phyloP scores from a whole-genome alignment of 2,329 filamentous ascomycete species.

The Colletotrichum filicis region DNA sequence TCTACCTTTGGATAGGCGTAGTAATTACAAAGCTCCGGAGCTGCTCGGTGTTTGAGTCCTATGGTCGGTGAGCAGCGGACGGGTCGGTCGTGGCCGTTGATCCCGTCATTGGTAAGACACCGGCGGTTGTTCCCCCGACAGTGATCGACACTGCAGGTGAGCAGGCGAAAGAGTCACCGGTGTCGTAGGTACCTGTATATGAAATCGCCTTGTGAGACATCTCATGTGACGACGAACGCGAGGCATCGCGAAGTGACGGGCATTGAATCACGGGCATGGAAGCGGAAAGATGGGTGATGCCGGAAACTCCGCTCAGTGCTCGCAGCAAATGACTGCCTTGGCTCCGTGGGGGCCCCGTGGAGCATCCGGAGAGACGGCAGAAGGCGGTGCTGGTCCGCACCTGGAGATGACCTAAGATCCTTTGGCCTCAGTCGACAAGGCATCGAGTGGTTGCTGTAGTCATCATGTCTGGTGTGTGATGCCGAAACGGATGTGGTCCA shows the following conservation, averaged over 20 bases:
- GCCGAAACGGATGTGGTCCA: background rate
- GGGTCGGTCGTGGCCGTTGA: background rate
- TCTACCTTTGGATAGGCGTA: background rate
- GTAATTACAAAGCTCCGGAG: background rate
- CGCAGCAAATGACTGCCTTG: background rate
- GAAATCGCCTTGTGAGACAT: conserved; percentile 6
- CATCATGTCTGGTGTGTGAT: conserved; percentile 13
- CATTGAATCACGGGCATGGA: background rate
- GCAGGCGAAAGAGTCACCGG: conserved; percentile 29
- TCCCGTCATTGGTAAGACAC: conserved; percentile 1
- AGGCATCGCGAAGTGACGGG: background rate
- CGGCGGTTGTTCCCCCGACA: conserved; percentile 5
- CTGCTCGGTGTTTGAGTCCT: conserved; percentile 1
- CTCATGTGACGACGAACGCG: conserved; percentile 2
- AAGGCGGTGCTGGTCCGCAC: background rate
- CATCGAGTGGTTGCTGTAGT: conserved; percentile 14
- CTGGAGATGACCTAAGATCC: conserved; percentile 25
- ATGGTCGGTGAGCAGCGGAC: conserved; percentile 1
- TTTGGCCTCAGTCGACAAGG: conserved; percentile 1
- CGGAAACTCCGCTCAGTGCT: conserved; percentile 12
- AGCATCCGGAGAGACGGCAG: conserved; percentile 6
- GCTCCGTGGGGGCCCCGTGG: conserved; percentile 12
- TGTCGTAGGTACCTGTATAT: background rate
- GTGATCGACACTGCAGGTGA: conserved; percentile 29
- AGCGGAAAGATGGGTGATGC: conserved; percentile 1